Evolutionary conservation across 2,329 filamentous ascomycete genomes (phyloP), one percentile per base, ranked within the genome.

Genomic region (Leptosphaerulina australis): DNA sequence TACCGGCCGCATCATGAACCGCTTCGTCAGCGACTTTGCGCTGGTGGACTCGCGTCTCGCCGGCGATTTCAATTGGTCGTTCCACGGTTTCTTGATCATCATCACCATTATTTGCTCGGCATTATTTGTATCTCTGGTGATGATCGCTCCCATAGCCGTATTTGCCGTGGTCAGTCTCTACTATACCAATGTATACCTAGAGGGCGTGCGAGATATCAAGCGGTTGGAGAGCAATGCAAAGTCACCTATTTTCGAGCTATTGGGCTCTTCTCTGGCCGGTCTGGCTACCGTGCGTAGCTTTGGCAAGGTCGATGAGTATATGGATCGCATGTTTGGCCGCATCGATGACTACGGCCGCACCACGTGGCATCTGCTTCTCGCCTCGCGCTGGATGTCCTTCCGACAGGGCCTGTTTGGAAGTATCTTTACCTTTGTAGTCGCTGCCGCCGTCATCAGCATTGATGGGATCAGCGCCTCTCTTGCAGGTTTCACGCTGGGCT

Each of bases 191-290:
- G 12, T 36, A 14, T 94, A 89, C 64, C 78, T 94, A 5, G 74
- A 81, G n/a, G 88, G 82, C 1, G 88, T 88, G 0, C 80, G 90
- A 29, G 88, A 91, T 24, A 80, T 88, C 53, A 93, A 92, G 74
- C 81, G 90, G 4, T 80, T 93, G 1, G 89, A 93, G 69, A 90
- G 86, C 57, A 90, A 82, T 3, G 82, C 84, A 46, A 92, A 91
- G 70, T 89, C 86, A 0, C 90, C 90, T 0, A 84, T 93, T 1
- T 92, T 91, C 60, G 89, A 93, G 68, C 85, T 90, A 55, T 92
- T 93, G 62, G 86, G 86, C 9, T 85, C 87, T 1, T 83, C 87
- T 0, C 79, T 93, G 8, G 81, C 83, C 0, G 90, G 90, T 4
- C 83, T 94, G 14, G 79, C 83, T 1, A 92, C 89, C 0, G 90